These are phyloP conservation scores for Cryptococcus hybrid DNA, from an alignment of 1,284 basidiomycete species.

Conservation along the genomic window DNA sequence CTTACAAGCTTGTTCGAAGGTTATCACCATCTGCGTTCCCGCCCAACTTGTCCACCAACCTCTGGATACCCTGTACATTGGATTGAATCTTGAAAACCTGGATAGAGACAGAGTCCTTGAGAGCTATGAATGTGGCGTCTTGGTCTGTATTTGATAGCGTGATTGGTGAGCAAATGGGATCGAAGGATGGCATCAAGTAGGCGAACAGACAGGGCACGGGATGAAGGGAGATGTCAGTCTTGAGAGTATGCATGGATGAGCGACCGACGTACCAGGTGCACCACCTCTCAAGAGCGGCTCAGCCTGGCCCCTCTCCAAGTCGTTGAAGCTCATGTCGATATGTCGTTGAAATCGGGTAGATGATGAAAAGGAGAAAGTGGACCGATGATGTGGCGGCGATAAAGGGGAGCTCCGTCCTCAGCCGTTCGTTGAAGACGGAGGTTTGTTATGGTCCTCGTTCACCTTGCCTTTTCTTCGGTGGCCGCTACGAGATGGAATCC, in stretches of 20 bases:
- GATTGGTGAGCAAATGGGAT: constrained; percentile 7
- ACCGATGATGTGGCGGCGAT: background rate
- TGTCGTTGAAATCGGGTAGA: background rate
- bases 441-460: background rate
- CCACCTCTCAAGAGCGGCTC: constrained; percentile 32
- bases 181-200: constrained; percentile 6
- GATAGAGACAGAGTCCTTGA: constrained; percentile 83
- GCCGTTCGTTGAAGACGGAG: no score
- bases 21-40: constrained; percentile 68
- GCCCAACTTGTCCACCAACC: constrained; percentile 87
- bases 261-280: constrained; percentile 22
- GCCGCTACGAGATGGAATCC: background rate
- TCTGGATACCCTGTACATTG: constrained; percentile 92
- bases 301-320: constrained; percentile 51
- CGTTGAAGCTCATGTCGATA: constrained; percentile 53
- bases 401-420: no score
- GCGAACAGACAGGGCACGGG: background rate
- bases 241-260: background rate
- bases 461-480: no score
- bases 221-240: constrained; percentile 1
- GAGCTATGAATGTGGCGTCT: constrained; percentile 59
- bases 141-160: constrained; percentile 23
- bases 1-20: constrained; percentile 57
- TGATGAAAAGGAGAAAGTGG: background rate
- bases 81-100: constrained; percentile 99